Percentiles rank a stretch among this genome's conserved stretches.
These are phyloP conservation scores for Trichoderma hamatum DNA, from an alignment of 2,329 filamentous ascomycete species.

Conservation along the genomic window DNA sequence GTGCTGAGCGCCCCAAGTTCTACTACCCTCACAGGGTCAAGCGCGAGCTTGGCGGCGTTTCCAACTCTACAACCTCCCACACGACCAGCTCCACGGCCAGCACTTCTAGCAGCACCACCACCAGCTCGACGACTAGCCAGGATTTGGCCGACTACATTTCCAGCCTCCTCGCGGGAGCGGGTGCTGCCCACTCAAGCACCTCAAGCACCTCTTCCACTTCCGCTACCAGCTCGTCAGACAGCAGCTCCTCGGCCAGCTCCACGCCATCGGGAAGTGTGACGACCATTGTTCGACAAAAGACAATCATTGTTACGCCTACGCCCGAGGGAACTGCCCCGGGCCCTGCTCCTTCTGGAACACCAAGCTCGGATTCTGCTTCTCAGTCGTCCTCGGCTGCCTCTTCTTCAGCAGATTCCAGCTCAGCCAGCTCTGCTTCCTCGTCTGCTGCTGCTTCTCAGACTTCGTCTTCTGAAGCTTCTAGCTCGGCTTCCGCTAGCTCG, in stretches of 20 bases:
- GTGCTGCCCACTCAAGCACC: neutral
- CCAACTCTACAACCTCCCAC: conserved; percentile 45
- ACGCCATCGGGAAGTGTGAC: conserved; percentile 11
- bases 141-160: neutral
- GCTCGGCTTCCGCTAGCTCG: neutral
- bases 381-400: too few relatives aligned
- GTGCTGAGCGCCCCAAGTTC: conserved; percentile 53
- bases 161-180: neutral
- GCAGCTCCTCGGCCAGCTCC: neutral
- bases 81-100: neutral
- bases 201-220: neutral
- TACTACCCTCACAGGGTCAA: conserved; percentile 62
- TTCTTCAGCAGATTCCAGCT: too few relatives aligned
- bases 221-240: neutral
- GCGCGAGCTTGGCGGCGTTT: conserved; percentile 44
- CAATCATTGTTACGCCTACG: conserved; percentile 20
- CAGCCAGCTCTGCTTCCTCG: neutral
- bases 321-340: conserved; percentile 24
- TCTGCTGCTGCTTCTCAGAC: neutral
- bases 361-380: neutral
- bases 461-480: neutral
- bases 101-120: neutral
- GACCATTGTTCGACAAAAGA: conserved; percentile 18
- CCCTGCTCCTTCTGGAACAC: conserved; percentile 32
- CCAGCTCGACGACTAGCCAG: neutral